Evolutionary conservation across 495 filamentous ascomycete species (phyloP).

Genomic region (Penicillium diatomitis): DNA sequence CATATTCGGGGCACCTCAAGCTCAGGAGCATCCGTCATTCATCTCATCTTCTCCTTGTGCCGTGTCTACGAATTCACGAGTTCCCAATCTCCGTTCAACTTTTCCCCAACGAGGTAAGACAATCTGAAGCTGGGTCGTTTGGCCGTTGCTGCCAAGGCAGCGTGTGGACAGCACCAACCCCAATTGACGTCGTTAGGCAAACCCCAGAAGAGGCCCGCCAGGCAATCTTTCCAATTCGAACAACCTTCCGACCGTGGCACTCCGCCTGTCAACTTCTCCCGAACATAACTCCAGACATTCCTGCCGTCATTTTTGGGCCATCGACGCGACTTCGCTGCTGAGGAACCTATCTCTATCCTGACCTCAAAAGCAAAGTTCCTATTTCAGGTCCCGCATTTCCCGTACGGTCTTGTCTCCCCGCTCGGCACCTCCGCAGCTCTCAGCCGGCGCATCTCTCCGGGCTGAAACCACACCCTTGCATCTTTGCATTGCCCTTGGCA

Average conservation of each 20-base stretch:
- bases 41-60: no score
- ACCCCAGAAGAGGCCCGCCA: constrained; percentile 2
- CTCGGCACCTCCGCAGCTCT: constrained; percentile 1
- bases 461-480: constrained; percentile 16
- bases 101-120: background rate
- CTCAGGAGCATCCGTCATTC: no score
- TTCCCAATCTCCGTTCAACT: no score
- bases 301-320: no score
- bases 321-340: background rate
- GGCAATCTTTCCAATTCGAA: background rate
- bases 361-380: background rate
- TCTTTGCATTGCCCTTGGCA: constrained; percentile 1
- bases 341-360: background rate
- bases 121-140: background rate
- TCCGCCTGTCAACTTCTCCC: background rate
- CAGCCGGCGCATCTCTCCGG: constrained; percentile 5
- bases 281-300: no score
- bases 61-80: no score
- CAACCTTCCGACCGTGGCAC: background rate
- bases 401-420: background rate
- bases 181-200: background rate
- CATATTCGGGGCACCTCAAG: background rate
- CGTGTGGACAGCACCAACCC: background rate
- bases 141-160: background rate
- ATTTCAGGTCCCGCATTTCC: no score